These are phyloP conservation scores for Trichoderma cornu-damae DNA, from an alignment of 2,329 filamentous ascomycete genomes.

Conservation along the genomic window DNA sequence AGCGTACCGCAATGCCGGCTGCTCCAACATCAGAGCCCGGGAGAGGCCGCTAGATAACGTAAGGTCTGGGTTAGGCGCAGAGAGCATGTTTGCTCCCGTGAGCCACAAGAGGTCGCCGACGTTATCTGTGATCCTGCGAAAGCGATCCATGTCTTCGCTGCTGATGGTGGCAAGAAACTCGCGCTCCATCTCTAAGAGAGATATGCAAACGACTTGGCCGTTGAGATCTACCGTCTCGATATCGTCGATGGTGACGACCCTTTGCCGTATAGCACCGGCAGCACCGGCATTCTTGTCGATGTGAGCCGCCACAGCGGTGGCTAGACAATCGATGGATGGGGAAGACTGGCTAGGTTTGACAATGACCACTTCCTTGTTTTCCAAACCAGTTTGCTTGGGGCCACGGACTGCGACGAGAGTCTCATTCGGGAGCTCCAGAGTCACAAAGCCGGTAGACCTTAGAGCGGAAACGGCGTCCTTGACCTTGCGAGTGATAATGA, in stretches of 20 bases:
- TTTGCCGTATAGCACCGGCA: neutral
- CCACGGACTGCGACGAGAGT: neutral
- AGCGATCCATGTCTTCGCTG: constrained; percentile 3
- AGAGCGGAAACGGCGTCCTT: neutral
- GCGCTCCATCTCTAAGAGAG: neutral
- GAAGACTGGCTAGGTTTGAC: neutral
- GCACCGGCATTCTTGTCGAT: neutral
- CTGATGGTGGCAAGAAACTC: constrained; percentile 7
- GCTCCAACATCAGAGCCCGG: neutral
- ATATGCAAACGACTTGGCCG: neutral
- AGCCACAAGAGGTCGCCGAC: constrained; percentile 3
- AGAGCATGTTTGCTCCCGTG: constrained; percentile 4
- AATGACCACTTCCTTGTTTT: neutral
- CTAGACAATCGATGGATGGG: neutral
- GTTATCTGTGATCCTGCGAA: constrained; percentile 1
- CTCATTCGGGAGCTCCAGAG: neutral
- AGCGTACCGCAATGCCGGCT: neutral
- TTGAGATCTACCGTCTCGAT: neutral
- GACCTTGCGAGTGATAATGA: neutral
- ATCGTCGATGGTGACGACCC: neutral
- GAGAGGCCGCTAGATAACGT: constrained; percentile 7
- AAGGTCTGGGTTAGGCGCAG: constrained; percentile 1
- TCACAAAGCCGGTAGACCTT: neutral
- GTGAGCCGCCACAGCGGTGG: neutral
- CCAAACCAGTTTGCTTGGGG: neutral